These are phyloP conservation scores for Parastagonospora nodorum DNA, from an alignment of 2,329 filamentous ascomycete genomes.

Conservation along the genomic window DNA sequence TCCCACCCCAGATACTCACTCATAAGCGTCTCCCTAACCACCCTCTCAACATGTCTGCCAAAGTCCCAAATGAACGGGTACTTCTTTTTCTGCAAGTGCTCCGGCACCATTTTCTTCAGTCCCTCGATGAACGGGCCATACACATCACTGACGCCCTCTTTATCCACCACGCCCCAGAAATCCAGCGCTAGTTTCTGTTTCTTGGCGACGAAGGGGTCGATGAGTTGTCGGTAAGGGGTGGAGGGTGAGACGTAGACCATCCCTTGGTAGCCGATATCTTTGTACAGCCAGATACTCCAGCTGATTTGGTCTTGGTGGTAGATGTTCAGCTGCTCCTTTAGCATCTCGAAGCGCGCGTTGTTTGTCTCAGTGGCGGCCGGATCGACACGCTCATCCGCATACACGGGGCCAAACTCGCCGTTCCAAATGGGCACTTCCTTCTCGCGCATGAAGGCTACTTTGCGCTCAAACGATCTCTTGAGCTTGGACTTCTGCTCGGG, in stretches of 20 bases:
- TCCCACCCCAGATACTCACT: slow-evolving; percentile 16
- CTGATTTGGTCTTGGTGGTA: slow-evolving; percentile 11
- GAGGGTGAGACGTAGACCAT: slow-evolving; percentile 16
- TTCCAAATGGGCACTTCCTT: slow-evolving; percentile 17
- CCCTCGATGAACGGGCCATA: slow-evolving; percentile 13
- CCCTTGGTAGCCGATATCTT: slow-evolving; percentile 20
- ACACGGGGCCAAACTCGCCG: slow-evolving; percentile 21
- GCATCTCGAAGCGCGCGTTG: slow-evolving; percentile 5
- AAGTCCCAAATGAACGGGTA: slow-evolving; percentile 13
- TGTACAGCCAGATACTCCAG: slow-evolving; percentile 23
- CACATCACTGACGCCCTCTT: slow-evolving; percentile 11
- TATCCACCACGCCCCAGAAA: slow-evolving; percentile 14
- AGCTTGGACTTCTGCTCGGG: slow-evolving; percentile 49
- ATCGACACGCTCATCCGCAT: slow-evolving; percentile 1
- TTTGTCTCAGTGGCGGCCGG: background rate
- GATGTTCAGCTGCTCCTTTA: slow-evolving; percentile 14
- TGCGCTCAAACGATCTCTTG: slow-evolving; percentile 18
- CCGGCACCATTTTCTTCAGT: slow-evolving; percentile 9
- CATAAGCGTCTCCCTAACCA: slow-evolving; percentile 11
- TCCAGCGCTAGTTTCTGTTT: slow-evolving; percentile 13
- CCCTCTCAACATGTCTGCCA: slow-evolving; percentile 10
- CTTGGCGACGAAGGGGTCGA: slow-evolving; percentile 16
- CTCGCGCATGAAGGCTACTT: slow-evolving; percentile 15
- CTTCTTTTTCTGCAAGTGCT: slow-evolving; percentile 16
- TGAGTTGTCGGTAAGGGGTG: slow-evolving; percentile 12